Base-by-base conservation (phyloP, 2,329 filamentous ascomycete genomes). In the Helicocarpus griseus region DNA sequence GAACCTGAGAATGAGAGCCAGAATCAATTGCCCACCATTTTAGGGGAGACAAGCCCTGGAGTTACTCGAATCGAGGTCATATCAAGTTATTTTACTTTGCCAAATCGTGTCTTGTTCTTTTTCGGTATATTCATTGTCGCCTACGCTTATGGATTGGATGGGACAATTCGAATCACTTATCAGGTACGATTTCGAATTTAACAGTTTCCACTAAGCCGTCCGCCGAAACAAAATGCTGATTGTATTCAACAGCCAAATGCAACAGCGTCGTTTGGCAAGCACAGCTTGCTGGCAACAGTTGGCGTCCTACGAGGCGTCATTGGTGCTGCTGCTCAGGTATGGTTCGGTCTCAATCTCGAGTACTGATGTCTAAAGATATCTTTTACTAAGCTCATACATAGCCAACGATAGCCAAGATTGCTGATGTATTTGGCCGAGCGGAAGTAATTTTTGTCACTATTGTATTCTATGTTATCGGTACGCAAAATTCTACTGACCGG, bases 111-210 rank as follows among this genome's bases (percentile, higher is more conserved):
- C 53, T 70, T 73, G 54, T 74, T 86, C 62, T 84, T 85, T 65
- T 60, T 77, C 8, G 73, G 80, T 22, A 71, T 85, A 56, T 85
- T 85, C 62, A 63, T 85, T 29, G 68, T 85, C 49, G 77, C 81
- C 9, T 86, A 83, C 62, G 78, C 75, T 31, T 86, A 85, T 61
- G 77, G 79, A 1, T 70, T 84, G 21, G 80, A 83, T 56, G 77
- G 77, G 22, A 77, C 71, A 1, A 69, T 83, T 40, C 74, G 80
- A 13, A 55, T 55, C 11, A 71, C 73, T 5, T 81, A 79, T 58
- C 76, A 75, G 57, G 65, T 68, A 58, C 22, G 48, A 36, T 40
- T 36, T 53, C 19, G 50, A 48, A 21, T 31, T 52, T 44, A 53
- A 50, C 11, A 58, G 54, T n/a, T 44, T 14, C 5, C 38, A 50